Evolutionary conservation across 345 rosid species (phyloP).

Genomic region (Raphanus raphanistrum): DNA sequence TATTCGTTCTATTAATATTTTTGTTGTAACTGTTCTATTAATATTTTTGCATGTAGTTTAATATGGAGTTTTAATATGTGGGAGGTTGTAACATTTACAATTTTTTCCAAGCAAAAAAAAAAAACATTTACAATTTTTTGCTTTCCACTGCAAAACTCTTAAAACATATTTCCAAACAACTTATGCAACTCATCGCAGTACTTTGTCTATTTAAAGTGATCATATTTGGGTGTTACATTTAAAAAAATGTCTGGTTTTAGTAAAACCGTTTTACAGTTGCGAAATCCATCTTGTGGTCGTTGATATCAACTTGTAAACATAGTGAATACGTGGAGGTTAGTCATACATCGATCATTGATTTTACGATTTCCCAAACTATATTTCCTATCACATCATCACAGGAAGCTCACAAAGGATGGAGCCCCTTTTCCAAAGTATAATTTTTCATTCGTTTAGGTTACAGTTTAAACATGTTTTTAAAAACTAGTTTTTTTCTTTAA

Average conservation of each 20-base stretch:
- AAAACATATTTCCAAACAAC: neutral
- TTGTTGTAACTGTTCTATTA: neutral
- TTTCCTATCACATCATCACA: neutral
- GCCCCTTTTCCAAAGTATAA: neutral
- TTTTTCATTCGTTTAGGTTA: neutral
- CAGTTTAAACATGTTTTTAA: neutral
- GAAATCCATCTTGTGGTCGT: neutral
- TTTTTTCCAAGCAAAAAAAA: too few species aligned
- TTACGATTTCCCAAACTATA: neutral
- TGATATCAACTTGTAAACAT: neutral
- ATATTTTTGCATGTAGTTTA: neutral
- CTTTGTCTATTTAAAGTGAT: neutral
- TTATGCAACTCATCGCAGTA: neutral
- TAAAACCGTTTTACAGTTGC: neutral
- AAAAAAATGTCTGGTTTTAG: neutral
- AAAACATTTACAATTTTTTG: neutral
- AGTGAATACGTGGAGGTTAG: neutral
- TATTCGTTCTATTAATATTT: neutral
- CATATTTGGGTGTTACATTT: neutral
- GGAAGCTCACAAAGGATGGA: neutral
- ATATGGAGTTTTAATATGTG: neutral
- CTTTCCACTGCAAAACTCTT: neutral
- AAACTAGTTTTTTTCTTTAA: too few species aligned
- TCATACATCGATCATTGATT: neutral
- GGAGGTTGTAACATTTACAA: neutral